Base-by-base conservation (phyloP, 495 filamentous ascomycete genomes). In the Cenococcum geophilum region DNA sequence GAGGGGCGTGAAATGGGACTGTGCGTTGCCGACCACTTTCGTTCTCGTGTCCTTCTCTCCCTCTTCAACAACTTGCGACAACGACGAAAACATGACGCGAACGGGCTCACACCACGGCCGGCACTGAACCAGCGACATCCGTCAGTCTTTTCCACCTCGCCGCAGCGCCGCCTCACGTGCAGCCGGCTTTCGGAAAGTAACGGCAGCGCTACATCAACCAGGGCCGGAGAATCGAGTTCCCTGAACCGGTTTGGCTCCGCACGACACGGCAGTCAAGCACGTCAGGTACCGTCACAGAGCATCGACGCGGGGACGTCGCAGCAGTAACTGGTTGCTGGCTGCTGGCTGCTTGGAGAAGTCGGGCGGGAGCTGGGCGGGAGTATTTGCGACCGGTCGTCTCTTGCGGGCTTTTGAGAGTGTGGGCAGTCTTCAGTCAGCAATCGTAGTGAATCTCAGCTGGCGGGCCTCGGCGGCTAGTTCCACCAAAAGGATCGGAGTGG, bases 191-290 rank as follows among this genome's bases (percentile, higher is more conserved):
- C 27, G 27, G 27, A 34, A 32, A 63, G 47, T 23, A 55, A 60
- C 11, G 14, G 27, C 61, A 52, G 61, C 58, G 61, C 65, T 57
- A 64, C 61, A 60, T 68, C 61, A 64, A 68, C 64, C 59, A 56
- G 57, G 55, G 40, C 40, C 11, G 12, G 40, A 18, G 40, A 32
- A 45, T 4, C 40, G 40, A 4, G 34, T 58, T 59, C 47, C 60
- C n/a, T 50, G 34, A 21, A 34, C 45, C 37, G 51, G 57, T 59
- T 45, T 45, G 40, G 40, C 40, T 45, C 14, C 40, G 40, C 40
- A 45, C 40, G 40, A 45, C 40, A 45, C 40, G 40, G 14, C 18
- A 4, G 40, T 45, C 40, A 14, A 45, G 40, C 14, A 45, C 40
- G 40, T 45, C 40, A 45, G 40, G 40, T 45, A 45, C 40, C 4